Base-by-base conservation (phyloP, 345 rosid genomes). In the Rhodamnia argentea region DNA sequence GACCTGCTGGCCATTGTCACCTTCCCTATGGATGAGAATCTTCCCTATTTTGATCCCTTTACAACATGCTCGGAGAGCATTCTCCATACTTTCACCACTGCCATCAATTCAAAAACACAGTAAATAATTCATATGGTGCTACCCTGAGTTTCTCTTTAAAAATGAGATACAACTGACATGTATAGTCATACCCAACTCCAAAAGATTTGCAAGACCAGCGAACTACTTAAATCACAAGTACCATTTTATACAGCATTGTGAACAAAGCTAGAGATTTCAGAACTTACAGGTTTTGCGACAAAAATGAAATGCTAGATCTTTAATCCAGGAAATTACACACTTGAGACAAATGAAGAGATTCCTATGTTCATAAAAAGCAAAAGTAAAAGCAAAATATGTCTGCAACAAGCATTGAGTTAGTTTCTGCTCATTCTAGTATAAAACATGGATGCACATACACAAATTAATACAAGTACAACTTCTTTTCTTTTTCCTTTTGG, bases 1-100 rank as follows among this genome's bases (percentile, higher is more conserved):
- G 64, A 97, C 99, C 92, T 97, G 96, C 90, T 97, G 98, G 85
- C 99, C 99, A 52, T 97, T 94, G 93, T 97, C 99, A 10, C 99
- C 99, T 94, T 96, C 99, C 86, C 99, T 93, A 84, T 97, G 99
- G 88, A 97, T 97, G 52, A 97, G 94, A 84, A 97, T 96, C 91
- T 96, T 97, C 88, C 99, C 99, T 18, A 97, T 97, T 92, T 97
- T 97, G 92, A 97, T 96, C 82, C 99, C 99, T 91, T 97, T 97
- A 90, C 99, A 97, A 86, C 99, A 97, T 22, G 99, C 99, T 84
- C 99, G 94, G 88, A 96, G 89, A 70, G 99, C 99, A 87, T 97
- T 97, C 90, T 97, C 99, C 99, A 97, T 97, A 88, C 99, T 97
- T 94, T 97, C 99, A 50, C 99, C 99, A 85, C 99, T 97, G 89